These are phyloP conservation scores for Sporothrix euskadiensis DNA, from an alignment of 2,329 filamentous ascomycete genomes.

Conservation along the genomic window DNA sequence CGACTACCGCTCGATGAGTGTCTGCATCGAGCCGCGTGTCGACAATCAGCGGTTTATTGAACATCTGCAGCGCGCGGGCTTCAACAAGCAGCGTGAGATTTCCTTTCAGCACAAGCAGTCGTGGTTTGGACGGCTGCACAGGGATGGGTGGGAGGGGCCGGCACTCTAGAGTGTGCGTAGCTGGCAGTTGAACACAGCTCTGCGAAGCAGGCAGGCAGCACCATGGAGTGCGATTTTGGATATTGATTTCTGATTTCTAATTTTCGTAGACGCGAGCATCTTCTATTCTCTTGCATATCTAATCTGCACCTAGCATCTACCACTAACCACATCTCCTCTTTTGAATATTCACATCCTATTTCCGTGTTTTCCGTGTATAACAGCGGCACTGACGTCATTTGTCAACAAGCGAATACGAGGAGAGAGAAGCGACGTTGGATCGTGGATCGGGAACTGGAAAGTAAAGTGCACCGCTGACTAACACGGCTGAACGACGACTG, in stretches of 20 bases:
- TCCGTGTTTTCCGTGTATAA: background rate
- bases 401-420: background rate
- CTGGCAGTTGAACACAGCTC: background rate
- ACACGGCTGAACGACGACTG: background rate
- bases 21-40: constrained; percentile 85
- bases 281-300: background rate
- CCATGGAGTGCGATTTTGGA: background rate
- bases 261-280: constrained; percentile 5
- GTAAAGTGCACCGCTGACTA: background rate
- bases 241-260: background rate
- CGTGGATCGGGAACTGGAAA: background rate
- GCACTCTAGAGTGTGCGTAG: constrained; percentile 46
- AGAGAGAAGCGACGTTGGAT: background rate
- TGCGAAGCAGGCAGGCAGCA: too few relatives aligned
- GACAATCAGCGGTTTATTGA: constrained; percentile 78
- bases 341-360: background rate
- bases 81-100: constrained; percentile 83
- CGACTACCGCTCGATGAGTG: constrained; percentile 76
- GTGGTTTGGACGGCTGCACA: constrained; percentile 75
- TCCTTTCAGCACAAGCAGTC: constrained; percentile 90
- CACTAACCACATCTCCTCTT: background rate
- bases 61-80: constrained; percentile 73
- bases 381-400: background rate
- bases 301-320: background rate
- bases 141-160: constrained; percentile 79